A percentile compares a stretch with the other conserved stretches of the same genome.
Evolutionary conservation across 495 filamentous ascomycete species (phyloP).

Genomic region (Aspergillus sparsus): DNA sequence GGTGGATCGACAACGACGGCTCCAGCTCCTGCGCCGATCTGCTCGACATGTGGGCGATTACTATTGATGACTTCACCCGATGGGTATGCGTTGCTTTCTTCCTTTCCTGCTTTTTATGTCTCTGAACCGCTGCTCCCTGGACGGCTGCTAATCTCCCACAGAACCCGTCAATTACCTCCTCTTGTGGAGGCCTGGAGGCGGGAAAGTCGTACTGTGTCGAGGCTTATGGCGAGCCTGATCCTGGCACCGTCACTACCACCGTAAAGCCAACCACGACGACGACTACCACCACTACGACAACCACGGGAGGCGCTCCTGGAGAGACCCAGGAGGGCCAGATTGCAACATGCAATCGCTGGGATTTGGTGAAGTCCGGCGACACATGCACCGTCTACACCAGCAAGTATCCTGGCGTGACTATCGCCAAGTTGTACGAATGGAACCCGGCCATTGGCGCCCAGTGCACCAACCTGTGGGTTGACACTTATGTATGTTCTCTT

Average conservation of each 20-base stretch:
- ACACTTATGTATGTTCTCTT: constrained; percentile 1
- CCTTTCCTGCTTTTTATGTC: background rate
- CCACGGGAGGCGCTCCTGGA: background rate
- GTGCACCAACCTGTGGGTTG: constrained; percentile 12
- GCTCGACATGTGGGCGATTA: background rate
- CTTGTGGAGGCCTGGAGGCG: constrained; percentile 19
- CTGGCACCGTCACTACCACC: constrained; percentile 6
- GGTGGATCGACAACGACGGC: constrained; percentile 15
- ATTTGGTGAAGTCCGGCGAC: constrained; percentile 6
- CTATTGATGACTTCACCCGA: constrained; percentile 5
- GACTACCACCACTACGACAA: background rate
- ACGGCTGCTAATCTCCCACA: background rate
- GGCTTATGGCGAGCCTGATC: constrained; percentile 21
- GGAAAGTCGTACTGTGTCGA: constrained; percentile 27
- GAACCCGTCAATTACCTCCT: constrained; percentile 22
- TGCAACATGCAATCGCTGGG: constrained; percentile 9
- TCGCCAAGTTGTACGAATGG: background rate
- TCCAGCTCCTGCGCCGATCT: constrained; percentile 4
- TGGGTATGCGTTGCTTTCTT: constrained; percentile 7
- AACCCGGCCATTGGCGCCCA: constrained; percentile 6
- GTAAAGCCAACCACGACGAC: constrained; percentile 8
- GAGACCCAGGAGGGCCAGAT: constrained; percentile 7
- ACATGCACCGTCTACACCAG: background rate
- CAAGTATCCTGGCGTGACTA: constrained; percentile 10
- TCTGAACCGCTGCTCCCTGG: background rate